Conservation (phyloP, 345 rosid species). For the Pugionium cornutum region DNA sequence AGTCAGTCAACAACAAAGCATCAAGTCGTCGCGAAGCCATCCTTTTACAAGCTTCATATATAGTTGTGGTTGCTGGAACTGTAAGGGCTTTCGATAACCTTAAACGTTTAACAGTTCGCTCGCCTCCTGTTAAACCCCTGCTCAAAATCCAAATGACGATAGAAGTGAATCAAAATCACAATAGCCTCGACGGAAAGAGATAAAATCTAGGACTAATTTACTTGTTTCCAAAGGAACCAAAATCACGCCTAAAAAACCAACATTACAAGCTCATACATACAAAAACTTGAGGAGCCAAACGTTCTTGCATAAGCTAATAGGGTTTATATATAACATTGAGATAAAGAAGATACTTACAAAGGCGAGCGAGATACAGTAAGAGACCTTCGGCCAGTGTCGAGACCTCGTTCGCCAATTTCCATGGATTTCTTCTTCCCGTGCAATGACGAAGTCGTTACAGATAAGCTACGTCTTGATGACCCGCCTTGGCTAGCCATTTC, state of each 20-base stretch:
- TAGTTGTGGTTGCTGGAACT: conserved; percentile 74
- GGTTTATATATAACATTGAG: not conserved
- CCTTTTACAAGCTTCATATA: conserved; percentile 85
- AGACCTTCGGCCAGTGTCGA: conserved; percentile 61
- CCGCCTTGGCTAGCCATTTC: conserved; percentile 78
- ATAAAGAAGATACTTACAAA: conserved; percentile 44
- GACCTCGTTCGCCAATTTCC: conserved; percentile 51
- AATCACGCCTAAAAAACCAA: not conserved
- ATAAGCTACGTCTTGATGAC: conserved; percentile 65
- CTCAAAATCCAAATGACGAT: conserved; percentile 8
- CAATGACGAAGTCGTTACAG: conserved; percentile 48
- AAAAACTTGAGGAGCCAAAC: not conserved
- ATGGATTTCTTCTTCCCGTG: conserved; percentile 56
- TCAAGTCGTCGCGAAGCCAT: conserved; percentile 97
- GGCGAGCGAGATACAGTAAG: conserved; percentile 60
- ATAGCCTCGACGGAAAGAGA: conserved; percentile 6
- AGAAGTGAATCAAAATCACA: not conserved
- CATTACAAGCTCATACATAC: conserved; percentile 1
- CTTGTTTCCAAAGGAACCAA: conserved; percentile 13
- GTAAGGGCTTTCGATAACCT: conserved; percentile 92
- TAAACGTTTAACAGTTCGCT: conserved; percentile 88
- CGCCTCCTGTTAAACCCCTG: conserved; percentile 79
- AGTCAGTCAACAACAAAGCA: conserved; percentile 88
- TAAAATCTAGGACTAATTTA: not conserved
- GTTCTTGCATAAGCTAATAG: not conserved